These are phyloP conservation scores for Blumeriella jaapii DNA, from an alignment of 2,329 filamentous ascomycete species.

Conservation along the genomic window DNA sequence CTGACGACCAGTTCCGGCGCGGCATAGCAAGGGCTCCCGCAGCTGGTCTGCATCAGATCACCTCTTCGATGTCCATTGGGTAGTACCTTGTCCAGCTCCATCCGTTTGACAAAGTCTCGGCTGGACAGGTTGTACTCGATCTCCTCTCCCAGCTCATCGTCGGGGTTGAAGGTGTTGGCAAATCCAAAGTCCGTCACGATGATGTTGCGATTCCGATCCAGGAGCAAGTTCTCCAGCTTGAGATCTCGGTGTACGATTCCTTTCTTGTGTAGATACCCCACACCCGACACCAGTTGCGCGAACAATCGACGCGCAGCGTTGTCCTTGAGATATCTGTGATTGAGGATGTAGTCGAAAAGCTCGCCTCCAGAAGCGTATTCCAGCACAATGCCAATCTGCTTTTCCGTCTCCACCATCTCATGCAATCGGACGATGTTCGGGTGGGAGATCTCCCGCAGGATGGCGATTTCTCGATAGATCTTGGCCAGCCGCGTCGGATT, in stretches of 20 bases:
- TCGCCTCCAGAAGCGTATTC: constrained; percentile 97
- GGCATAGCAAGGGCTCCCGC: constrained; percentile 94
- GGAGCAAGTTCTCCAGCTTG: constrained; percentile 88
- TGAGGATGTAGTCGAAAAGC: constrained; percentile 95
- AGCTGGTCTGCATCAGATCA: constrained; percentile 98
- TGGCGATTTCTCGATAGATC: constrained; percentile 94
- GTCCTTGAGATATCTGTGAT: constrained; percentile 93
- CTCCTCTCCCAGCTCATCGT: constrained; percentile 79
- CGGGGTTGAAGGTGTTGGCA: constrained; percentile 89
- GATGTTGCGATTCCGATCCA: constrained; percentile 95
- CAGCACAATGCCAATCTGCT: constrained; percentile 94
- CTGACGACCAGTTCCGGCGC: constrained; percentile 95
- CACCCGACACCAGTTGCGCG: constrained; percentile 89
- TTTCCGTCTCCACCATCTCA: constrained; percentile 97
- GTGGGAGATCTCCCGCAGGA: constrained; percentile 76
- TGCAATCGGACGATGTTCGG: constrained; percentile 95
- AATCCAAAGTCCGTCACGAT: constrained; percentile 99
- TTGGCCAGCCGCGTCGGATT: constrained; percentile 88
- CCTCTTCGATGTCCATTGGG: constrained; percentile 68
- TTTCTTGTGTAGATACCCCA: constrained; percentile 96
- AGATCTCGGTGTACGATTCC: too few relatives aligned
- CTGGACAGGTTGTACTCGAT: constrained; percentile 81
- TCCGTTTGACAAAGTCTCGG: constrained; percentile 75
- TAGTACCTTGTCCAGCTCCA: constrained; percentile 72
- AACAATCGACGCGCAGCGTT: constrained; percentile 82